Percentiles rank a stretch among this genome's conserved stretches.
Evolutionary conservation across 1,139 yeast genomes (phyloP).

Genomic region (Yamadazyma atmosphaerica): DNA sequence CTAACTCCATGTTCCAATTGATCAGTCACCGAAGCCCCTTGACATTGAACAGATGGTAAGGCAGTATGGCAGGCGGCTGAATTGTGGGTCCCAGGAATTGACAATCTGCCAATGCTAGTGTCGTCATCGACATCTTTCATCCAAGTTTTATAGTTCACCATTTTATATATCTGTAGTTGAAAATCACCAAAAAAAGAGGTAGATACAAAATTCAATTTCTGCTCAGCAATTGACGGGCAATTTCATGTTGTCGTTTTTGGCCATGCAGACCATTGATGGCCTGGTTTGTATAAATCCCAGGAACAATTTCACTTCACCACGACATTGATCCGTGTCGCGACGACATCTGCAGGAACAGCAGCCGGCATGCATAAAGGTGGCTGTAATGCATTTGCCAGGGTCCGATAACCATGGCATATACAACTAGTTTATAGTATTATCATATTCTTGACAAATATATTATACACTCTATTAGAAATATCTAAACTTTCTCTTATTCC

Average conservation of each 20-base stretch:
- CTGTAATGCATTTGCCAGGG: too few relatives aligned
- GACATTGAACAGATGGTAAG: constrained; percentile 78
- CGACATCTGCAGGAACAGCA: neutral
- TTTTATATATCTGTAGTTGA: constrained; percentile 14
- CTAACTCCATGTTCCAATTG: constrained; percentile 75
- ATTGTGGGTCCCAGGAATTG: constrained; percentile 82
- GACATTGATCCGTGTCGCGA: neutral
- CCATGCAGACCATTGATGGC: too few relatives aligned
- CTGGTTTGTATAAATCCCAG: constrained; percentile 2
- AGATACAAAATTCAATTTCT: too few relatives aligned
- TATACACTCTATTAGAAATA: neutral
- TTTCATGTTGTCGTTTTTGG: neutral
- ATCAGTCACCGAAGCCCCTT: constrained; percentile 56
- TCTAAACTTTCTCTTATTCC: constrained; percentile 17
- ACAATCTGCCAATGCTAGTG: constrained; percentile 49
- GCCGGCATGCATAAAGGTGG: too few relatives aligned
- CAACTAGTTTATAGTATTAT: too few relatives aligned
- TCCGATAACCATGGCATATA: too few relatives aligned
- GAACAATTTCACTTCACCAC: constrained; percentile 2
- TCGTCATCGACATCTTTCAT: constrained; percentile 54
- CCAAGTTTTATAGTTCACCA: constrained; percentile 55
- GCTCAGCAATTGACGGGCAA: too few relatives aligned
- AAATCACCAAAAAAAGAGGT: neutral
- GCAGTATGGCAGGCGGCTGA: constrained; percentile 76
- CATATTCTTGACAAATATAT: too few relatives aligned